Base-by-base conservation (phyloP, 352 stramenopile species). In the Pythium phragmiticola region DNA sequence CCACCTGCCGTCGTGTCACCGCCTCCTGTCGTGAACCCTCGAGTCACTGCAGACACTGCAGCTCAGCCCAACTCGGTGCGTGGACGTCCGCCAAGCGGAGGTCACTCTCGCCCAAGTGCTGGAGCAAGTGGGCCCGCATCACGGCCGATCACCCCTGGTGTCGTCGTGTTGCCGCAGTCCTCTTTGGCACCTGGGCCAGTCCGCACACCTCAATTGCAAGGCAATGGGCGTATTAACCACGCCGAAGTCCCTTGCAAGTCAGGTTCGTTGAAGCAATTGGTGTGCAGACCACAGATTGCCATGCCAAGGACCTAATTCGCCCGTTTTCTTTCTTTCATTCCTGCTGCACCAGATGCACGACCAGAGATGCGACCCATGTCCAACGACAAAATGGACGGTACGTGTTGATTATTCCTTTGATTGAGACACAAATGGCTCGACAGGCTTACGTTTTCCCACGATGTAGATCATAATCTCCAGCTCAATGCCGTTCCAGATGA, bases 211-310 rank as follows among this genome's bases (percentile, higher is more conserved):
- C 58, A 58, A 11, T n/a, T 34, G 1, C 57, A 60, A n/a, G 19
- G 19, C 3, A 60, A 49, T 21, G 45, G 42, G 3, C 60, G 43
- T 47, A 13, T 69, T 14, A 65, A 58, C 23, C 42, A 57, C 16
- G 47, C 65, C 12, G 59, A 67, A 21, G 58, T 66, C 21, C 60
- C 61, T 28, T 60, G 61, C 11, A 71, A 62, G 28, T 65, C 50
- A 34, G 51, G 57, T 71, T 26, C 11, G 56, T 60, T 17, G 2
- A 19, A 21, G 23, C 30, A 41, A 56, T n/a, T 8, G 17, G 3
- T 13, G 30, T n/a, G 13, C 5, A 19, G 4, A 7, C 13, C 39
- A 19, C 39, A 7, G 2, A 17, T 46, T 46, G 17, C 11, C n/a
- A 28, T n/a, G 8, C 7, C 11, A 39, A 19, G 17, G 39, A 46